phyloP scores from a whole-genome alignment of 805 yeast genomes.

The Wickerhamiella parazyma region DNA sequence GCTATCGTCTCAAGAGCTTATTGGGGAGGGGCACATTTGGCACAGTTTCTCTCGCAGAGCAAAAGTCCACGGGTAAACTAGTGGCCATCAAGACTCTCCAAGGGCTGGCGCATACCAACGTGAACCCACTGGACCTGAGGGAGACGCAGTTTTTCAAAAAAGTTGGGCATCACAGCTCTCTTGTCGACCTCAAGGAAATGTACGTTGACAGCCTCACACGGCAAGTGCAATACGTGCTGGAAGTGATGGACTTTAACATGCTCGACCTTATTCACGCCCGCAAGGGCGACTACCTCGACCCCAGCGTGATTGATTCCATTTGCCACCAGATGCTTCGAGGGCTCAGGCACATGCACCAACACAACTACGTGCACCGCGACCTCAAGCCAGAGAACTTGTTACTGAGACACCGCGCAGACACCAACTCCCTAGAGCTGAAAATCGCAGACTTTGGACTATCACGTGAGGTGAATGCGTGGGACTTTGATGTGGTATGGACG shows the following conservation, averaged over 20 bases:
- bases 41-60: slow-evolving; percentile 20
- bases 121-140: slow-evolving; percentile 36
- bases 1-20: not conserved
- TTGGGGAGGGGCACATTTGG: slow-evolving; percentile 24
- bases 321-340: slow-evolving; percentile 63
- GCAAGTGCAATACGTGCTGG: slow-evolving; percentile 75
- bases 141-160: slow-evolving; percentile 29
- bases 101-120: slow-evolving; percentile 32
- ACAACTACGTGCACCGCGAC: slow-evolving; percentile 71
- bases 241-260: slow-evolving; percentile 69
- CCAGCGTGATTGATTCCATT: slow-evolving; percentile 35
- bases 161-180: slow-evolving; percentile 54
- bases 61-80: slow-evolving; percentile 14
- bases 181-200: slow-evolving; percentile 66
- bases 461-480: slow-evolving; percentile 38
- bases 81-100: slow-evolving; percentile 82
- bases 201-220: slow-evolving; percentile 51
- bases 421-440: slow-evolving; percentile 43
- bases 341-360: slow-evolving; percentile 63
- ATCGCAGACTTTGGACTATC: slow-evolving; percentile 94
- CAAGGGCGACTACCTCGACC: slow-evolving; percentile 39
- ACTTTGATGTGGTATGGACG: slow-evolving; percentile 48
- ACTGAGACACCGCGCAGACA: slow-evolving; percentile 38
- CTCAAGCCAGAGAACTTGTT: slow-evolving; percentile 88
- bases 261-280: slow-evolving; percentile 63